A percentile compares a stretch with the other conserved stretches of the same genome.
These are phyloP conservation scores for Elongisporangium anandrum DNA, from an alignment of 352 stramenopile genomes.

Conservation along the genomic window DNA sequence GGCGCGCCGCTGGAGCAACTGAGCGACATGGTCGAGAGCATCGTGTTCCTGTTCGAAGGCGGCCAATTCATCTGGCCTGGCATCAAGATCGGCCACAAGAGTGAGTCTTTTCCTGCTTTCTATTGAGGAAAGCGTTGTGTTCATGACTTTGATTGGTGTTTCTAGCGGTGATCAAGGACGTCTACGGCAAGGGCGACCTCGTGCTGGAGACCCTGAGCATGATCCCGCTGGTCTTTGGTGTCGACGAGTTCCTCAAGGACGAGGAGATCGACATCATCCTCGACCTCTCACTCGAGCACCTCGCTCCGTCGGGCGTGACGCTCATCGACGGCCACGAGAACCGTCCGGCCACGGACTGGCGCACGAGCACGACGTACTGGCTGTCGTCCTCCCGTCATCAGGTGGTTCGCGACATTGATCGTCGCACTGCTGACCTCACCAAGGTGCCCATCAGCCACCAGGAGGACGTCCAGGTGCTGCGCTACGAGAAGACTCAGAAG, in stretches of 20 bases:
- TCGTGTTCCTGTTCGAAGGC: slow-evolving; percentile 74
- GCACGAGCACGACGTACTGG: slow-evolving; percentile 78
- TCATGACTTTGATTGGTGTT: slow-evolving; percentile 3
- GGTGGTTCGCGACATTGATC: slow-evolving; percentile 48
- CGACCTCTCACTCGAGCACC: slow-evolving; percentile 56
- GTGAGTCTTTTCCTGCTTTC: slow-evolving; percentile 12
- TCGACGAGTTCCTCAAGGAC: slow-evolving; percentile 71
- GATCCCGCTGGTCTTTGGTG: slow-evolving; percentile 59
- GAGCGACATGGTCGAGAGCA: slow-evolving; percentile 29
- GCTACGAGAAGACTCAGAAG: slow-evolving; percentile 68
- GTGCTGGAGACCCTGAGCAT: slow-evolving; percentile 60
- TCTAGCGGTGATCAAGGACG: slow-evolving; percentile 32
- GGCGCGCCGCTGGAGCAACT: slow-evolving; percentile 43
- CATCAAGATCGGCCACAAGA: slow-evolving; percentile 60
- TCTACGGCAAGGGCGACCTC: slow-evolving; percentile 38
- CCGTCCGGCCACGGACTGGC: slow-evolving; percentile 59
- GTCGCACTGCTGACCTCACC: slow-evolving; percentile 52
- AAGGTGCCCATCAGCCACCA: slow-evolving; percentile 58
- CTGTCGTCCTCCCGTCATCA: slow-evolving; percentile 41
- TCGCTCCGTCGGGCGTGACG: slow-evolving; percentile 56
- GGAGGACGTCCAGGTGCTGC: slow-evolving; percentile 67
- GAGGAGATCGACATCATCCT: slow-evolving; percentile 75
- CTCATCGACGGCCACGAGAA: slow-evolving; percentile 63
- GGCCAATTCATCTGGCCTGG: slow-evolving; percentile 76
- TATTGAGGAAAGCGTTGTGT: not conserved